These are phyloP conservation scores for Trichoderma afroharzianum DNA, from an alignment of 2,329 filamentous ascomycete species.

Conservation along the genomic window DNA sequence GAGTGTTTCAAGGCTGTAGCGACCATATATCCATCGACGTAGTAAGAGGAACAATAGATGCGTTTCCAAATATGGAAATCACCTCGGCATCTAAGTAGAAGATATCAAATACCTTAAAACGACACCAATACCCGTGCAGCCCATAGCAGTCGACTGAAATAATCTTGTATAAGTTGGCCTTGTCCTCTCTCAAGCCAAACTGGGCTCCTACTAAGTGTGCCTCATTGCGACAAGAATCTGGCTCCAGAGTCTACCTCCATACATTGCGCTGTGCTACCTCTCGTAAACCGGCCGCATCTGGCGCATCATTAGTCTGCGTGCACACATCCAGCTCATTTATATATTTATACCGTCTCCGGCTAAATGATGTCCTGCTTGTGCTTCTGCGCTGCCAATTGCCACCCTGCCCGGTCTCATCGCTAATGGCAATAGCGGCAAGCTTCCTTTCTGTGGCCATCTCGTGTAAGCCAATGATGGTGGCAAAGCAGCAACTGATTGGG, in stretches of 20 bases:
- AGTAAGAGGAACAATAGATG: too few species aligned
- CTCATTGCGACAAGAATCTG: not conserved
- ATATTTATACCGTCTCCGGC: not conserved
- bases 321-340: not conserved
- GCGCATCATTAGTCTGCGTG: not conserved
- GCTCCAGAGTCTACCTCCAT: not conserved
- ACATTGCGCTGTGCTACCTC: not conserved
- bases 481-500: not conserved
- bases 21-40: not conserved
- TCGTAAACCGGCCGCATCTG: not conserved
- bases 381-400: not conserved
- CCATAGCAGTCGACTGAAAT: too few species aligned
- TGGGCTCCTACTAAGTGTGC: not conserved
- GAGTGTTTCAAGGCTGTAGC: not conserved
- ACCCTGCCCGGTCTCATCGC: not conserved
- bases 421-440: not conserved
- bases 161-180: too few species aligned
- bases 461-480: constrained; percentile 1
- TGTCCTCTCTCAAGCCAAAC: too few species aligned
- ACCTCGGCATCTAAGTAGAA: too few species aligned
- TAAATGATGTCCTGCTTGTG: not conserved
- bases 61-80: too few species aligned
- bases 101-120: too few species aligned
- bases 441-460: not conserved
- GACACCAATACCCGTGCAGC: too few species aligned